Base-by-base conservation (phyloP, 805 yeast genomes). In the Candida pini region DNA sequence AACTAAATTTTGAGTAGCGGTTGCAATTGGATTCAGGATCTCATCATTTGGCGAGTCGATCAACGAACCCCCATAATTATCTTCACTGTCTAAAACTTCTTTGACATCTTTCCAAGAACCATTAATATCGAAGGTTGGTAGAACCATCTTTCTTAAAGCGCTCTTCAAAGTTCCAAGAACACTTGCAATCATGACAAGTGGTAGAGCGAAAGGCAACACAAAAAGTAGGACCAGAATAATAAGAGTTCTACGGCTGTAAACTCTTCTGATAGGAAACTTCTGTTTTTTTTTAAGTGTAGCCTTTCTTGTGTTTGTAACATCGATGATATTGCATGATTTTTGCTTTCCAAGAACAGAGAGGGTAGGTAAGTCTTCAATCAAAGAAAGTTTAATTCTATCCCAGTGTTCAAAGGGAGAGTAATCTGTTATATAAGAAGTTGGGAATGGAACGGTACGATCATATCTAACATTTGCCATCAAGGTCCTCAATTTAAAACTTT, bases 391-490 rank as follows among this genome's bases (percentile, higher is more conserved):
- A 33, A 72, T 54, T 14, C 53, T 51, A 31, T 69, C 69, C 69
- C 73, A 71, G 31, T 60, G 61, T n/a, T 64, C 60, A 53, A 87
- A 88, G 2, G 96, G 95, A 36, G 84, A 76, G 40, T 69, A 71
- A 20, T 78, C 69, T 4, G 90, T 69, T 38, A 90, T 81, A 56
- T 68, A 88, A 0, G 95, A 69, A 0, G 97, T 86, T 60, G 77
- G 84, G 56, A 87, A 90, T 12, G 90, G 81, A 6, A 89, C 97
- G 0, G 95, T 76, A 39, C 96, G 68, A 58, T 89, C 97, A 51
- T 84, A 79, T 36, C 78, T 69, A 17, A 81, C 70, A 58, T 90
- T 89, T 8, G 96, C 88, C 37, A 87, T 63, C 2, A 77, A 54
- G 3, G 74, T 62, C 35, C 81, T 69, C 36, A 70, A 66, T 40